Conservation (phyloP, 1,139 yeast genomes). For the Magnusiomyces magnusii region DNA sequence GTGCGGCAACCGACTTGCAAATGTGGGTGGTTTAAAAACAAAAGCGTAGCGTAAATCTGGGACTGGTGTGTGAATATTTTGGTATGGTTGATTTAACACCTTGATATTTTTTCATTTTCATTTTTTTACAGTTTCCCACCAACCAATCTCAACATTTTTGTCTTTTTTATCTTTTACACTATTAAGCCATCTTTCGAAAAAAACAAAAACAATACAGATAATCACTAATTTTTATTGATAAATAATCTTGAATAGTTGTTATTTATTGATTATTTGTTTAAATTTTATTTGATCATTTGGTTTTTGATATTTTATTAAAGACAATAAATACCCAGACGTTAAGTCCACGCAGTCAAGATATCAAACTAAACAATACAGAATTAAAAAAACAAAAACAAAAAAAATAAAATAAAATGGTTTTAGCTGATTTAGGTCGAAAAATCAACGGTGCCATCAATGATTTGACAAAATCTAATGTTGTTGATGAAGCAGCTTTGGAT, state of each 20-base stretch:
- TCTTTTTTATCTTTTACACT: too few relatives aligned
- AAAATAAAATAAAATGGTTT: constrained; percentile 52
- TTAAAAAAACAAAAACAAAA: background rate
- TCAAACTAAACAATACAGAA: too few relatives aligned
- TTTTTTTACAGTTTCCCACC: background rate
- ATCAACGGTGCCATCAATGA: constrained; percentile 70
- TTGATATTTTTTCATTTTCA: background rate
- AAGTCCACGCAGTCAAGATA: too few relatives aligned
- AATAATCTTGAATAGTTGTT: too few relatives aligned
- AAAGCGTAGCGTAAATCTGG: background rate
- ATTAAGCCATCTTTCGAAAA: too few relatives aligned
- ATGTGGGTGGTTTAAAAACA: background rate
- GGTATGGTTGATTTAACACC: background rate
- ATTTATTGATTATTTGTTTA: too few relatives aligned
- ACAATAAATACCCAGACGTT: too few relatives aligned
- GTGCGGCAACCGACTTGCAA: background rate
- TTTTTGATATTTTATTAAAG: too few relatives aligned
- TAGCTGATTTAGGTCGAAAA: constrained; percentile 88
- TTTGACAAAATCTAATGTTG: constrained; percentile 54
- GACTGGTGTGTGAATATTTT: background rate
- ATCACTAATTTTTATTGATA: too few relatives aligned
- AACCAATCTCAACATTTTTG: background rate
- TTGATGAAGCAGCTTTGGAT: constrained; percentile 56
- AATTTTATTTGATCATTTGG: too few relatives aligned
- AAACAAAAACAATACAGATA: too few relatives aligned